phyloP scores from a whole-genome alignment of 768 basidiomycete genomes.

The Hygrocybe coccinea region DNA sequence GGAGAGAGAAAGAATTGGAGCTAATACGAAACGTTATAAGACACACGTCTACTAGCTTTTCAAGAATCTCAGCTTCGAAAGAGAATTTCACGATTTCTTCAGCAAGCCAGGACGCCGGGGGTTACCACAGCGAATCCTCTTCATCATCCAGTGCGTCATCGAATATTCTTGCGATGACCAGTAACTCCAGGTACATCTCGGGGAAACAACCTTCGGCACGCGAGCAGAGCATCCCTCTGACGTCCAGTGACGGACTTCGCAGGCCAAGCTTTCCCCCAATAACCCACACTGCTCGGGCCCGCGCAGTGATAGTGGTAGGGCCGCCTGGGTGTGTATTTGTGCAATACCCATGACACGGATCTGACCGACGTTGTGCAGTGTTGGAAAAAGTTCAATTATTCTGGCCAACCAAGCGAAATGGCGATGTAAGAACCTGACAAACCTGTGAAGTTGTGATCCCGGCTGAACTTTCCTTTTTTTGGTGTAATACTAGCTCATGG shows the following conservation, averaged over 20 bases:
- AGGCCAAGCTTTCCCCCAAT: constrained; percentile 41
- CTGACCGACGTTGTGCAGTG: constrained; percentile 29
- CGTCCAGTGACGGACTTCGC: constrained; percentile 41
- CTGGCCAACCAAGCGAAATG: constrained; percentile 68
- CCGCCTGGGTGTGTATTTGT: constrained; percentile 50
- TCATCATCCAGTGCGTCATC: constrained; percentile 43
- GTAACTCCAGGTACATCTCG: constrained; percentile 17
- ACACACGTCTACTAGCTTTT: constrained; percentile 55
- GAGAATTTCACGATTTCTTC: constrained; percentile 31
- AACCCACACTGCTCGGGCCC: constrained; percentile 45
- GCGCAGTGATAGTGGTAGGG: constrained; percentile 58
- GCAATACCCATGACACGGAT: neutral
- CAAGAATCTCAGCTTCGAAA: constrained; percentile 45
- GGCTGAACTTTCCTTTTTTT: constrained; percentile 1
- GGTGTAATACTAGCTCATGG: constrained; percentile 64
- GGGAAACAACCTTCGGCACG: neutral
- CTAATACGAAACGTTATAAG: constrained; percentile 60
- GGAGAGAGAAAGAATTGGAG: constrained; percentile 67
- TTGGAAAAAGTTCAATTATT: constrained; percentile 74
- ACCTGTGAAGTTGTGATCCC: neutral
- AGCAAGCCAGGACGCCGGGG: constrained; percentile 28
- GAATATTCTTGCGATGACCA: constrained; percentile 17
- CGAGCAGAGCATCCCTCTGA: constrained; percentile 12
- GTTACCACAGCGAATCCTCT: constrained; percentile 37
- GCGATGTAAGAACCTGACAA: constrained; percentile 45